Conservation (phyloP, 768 basidiomycete species). For the Coprinopsis cinerea region DNA sequence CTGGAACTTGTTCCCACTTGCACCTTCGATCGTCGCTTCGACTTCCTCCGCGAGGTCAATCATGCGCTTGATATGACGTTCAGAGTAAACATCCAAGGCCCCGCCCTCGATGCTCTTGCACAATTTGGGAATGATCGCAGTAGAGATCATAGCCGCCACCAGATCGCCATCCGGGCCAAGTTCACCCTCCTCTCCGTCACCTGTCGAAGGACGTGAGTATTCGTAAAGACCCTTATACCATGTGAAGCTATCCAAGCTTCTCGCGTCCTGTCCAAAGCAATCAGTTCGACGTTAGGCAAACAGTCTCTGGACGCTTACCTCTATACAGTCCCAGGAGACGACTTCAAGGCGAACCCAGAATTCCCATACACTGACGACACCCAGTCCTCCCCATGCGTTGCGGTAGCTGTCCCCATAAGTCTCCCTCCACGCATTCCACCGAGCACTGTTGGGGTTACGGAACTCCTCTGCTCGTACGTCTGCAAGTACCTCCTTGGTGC, state of each 20-base stretch:
- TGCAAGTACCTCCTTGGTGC: constrained; percentile 54
- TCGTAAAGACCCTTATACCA: constrained; percentile 80
- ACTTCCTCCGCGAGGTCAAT: constrained; percentile 78
- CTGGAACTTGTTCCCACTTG: constrained; percentile 52
- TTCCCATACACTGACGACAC: constrained; percentile 86
- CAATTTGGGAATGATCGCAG: constrained; percentile 70
- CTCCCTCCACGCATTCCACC: constrained; percentile 65
- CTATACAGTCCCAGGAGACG: constrained; percentile 82
- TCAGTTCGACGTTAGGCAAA: neutral
- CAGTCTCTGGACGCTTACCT: constrained; percentile 38
- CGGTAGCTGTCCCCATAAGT: constrained; percentile 76
- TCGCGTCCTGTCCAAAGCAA: constrained; percentile 32
- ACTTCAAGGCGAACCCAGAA: constrained; percentile 89
- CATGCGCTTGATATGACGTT: constrained; percentile 49
- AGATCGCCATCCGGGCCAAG: constrained; percentile 83
- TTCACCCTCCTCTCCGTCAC: constrained; percentile 31
- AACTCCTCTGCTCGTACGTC: constrained; percentile 88
- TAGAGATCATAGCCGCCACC: constrained; percentile 83
- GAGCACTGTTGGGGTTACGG: constrained; percentile 66
- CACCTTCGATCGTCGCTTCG: constrained; percentile 65
- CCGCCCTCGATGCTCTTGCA: constrained; percentile 74
- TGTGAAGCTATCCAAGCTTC: constrained; percentile 68
- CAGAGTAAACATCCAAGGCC: constrained; percentile 77
- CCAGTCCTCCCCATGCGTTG: constrained; percentile 89
- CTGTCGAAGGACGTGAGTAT: constrained; percentile 58